phyloP scores from a whole-genome alignment of 2,329 filamentous ascomycete species.

The Xylariomycetidae sp. region DNA sequence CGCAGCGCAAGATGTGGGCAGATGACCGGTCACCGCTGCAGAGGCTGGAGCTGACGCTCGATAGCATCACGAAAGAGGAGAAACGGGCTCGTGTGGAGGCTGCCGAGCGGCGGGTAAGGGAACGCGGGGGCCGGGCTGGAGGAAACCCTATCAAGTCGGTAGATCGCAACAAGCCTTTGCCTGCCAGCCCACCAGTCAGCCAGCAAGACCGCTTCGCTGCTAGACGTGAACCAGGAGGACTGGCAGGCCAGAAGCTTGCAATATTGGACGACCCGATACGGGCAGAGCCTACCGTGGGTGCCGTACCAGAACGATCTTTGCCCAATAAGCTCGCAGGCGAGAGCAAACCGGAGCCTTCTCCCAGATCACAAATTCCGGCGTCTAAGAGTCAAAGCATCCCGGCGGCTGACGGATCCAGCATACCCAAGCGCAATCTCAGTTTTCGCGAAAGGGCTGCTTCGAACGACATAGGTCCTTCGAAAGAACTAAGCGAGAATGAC shows the following conservation, averaged over 20 bases:
- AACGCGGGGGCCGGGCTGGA: slow-evolving; percentile 41
- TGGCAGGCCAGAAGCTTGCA: slow-evolving; percentile 18
- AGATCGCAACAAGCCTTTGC: slow-evolving; percentile 10
- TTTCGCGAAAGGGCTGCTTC: slow-evolving; percentile 52
- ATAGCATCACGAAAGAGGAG: slow-evolving; percentile 92
- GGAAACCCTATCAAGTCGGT: slow-evolving; percentile 13
- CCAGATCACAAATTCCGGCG: slow-evolving; percentile 21
- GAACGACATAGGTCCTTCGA: slow-evolving; percentile 31
- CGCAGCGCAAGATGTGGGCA: slow-evolving; percentile 57
- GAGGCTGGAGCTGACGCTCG: slow-evolving; percentile 83
- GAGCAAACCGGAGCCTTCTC: slow-evolving; percentile 27
- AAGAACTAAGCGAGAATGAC: slow-evolving; percentile 14
- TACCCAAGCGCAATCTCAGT: slow-evolving; percentile 51
- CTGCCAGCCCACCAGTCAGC: slow-evolving; percentile 16
- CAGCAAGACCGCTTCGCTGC: slow-evolving; percentile 30
- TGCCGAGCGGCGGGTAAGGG: slow-evolving; percentile 67
- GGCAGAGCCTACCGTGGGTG: slow-evolving; percentile 19
- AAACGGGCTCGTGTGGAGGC: slow-evolving; percentile 80
- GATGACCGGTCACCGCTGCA: slow-evolving; percentile 85
- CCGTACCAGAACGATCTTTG: no score
- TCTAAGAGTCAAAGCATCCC: slow-evolving; percentile 18
- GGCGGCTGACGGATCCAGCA: slow-evolving; percentile 22
- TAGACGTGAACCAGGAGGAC: slow-evolving; percentile 15
- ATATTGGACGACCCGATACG: slow-evolving; percentile 16
- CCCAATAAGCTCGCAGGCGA: slow-evolving; percentile 23